Base-by-base conservation (phyloP, 805 yeast species). In the Blastobotrys muscicola region DNA sequence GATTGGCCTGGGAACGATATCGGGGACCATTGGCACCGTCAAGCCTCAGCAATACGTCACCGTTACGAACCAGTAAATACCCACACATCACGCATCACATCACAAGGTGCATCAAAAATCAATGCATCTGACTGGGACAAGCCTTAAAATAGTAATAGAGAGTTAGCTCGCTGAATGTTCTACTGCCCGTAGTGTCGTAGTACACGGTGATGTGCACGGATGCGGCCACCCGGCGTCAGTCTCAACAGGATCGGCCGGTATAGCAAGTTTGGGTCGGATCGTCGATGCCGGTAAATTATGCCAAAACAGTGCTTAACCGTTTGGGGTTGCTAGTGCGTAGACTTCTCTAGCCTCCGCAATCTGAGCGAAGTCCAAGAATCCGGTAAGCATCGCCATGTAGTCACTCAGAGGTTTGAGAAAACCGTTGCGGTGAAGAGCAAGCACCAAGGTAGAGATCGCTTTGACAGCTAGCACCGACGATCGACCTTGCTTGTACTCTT, bases 1-100 rank as follows among this genome's bases (percentile, higher is more conserved):
- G 3, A 71, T 87, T 38, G 97, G 97, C 0, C 57, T 90, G 41
- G 97, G 96, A 0, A 63, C 82, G 2, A 54, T 78, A 10, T 50
- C 68, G 1, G 95, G 95, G 3, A 60, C 69, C 0, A 74, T 85
- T 5, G 97, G 97, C 30, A 38, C 45, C 12, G 55, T 51, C 30
- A 42, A 42, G 40, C 48, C 53, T 26, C 14, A 33, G 15, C 30
- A 14, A 34, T 9, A 10, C 30, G 33, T 47, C 16, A 46, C 52
- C 30, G 12, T 50, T 29, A 38, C 49, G 30, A 30, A 36, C 26
- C 16, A 30, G 23, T 13, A 26, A 29, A n/a, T n/a, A n/a, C n/a
- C 30, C 14, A 9, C 16, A 10, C 26, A 33, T 7, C 15, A 33
- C 36, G 7, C 7, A n/a, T n/a, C 13, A 13, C 36, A 3, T 15